Evolutionary conservation across 2,329 filamentous ascomycete genomes (phyloP), one percentile per base, ranked within the genome.

Genomic region (Diaporthe humulicola): DNA sequence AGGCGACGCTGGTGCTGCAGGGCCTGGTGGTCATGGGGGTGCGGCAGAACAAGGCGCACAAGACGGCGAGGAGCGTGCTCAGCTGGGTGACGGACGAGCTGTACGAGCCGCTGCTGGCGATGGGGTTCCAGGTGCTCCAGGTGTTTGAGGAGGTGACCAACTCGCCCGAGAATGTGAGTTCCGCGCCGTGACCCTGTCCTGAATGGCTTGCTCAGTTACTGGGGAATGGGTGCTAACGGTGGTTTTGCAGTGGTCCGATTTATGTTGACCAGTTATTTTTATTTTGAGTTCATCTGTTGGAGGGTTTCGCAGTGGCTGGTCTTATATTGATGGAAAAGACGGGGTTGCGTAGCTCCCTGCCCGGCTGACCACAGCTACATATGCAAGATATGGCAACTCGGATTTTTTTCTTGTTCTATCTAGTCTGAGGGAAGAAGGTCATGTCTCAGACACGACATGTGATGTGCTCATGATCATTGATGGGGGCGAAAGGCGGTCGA

Each of bases 81-180:
- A 95, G 95, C 82, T 96, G 94, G 90, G 95, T 97, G 85, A 82
- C 85, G 76, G 94, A 95, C 80, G 93, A 93, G 71, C 90, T 91
- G 64, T 91, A 91, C 77, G 94, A 97, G 82, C 91, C 92, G 48
- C 86, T 97, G 74, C 88, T 92, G 73, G 91, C 91, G 0, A 95
- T 97, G 93, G 95, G 95, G 1, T 97, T 97, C 80, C 91, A 91
- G 77, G 90, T 94, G 58, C 85, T 95, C 76, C 93, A 96, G 83
- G 92, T 89, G 54, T 97, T 95, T 82, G 95, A 98, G 79, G 94
- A 97, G 82, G 90, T 97, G 71, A 94, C 92, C 75, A 90, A 88
- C 77, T 91, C 93, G 28, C 85, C 86, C 4, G 89, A 90, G 25
- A 87, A 85, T 80, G 88, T 90, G 74, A 83, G 86, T 84, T 1